These are phyloP conservation scores for Amanita exitialis DNA, from an alignment of 768 basidiomycete species.

Conservation along the genomic window DNA sequence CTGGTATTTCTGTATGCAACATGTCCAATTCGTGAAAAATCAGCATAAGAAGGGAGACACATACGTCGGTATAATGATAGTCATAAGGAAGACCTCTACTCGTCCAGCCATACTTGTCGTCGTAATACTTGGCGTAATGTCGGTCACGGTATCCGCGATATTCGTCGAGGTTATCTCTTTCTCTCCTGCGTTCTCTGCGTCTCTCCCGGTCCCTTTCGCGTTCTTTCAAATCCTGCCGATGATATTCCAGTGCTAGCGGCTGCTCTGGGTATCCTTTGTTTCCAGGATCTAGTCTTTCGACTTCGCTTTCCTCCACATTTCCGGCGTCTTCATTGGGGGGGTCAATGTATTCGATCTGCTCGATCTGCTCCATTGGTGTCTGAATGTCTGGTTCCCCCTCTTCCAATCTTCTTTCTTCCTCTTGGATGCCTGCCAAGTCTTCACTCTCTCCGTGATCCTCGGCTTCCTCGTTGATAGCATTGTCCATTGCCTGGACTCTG, in stretches of 20 bases:
- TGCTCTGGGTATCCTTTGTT: conserved; percentile 10
- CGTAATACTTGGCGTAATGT: conserved; percentile 1
- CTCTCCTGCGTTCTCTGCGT: conserved; percentile 7
- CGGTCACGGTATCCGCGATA: neutral
- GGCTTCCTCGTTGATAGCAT: neutral
- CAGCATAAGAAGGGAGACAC: neutral
- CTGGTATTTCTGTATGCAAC: neutral
- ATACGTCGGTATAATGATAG: neutral
- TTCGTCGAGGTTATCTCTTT: neutral
- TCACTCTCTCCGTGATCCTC: neutral
- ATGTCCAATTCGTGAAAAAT: neutral
- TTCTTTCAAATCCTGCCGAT: conserved; percentile 10
- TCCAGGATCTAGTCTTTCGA: conserved; percentile 10
- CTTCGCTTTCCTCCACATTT: conserved; percentile 13
- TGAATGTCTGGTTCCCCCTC: neutral
- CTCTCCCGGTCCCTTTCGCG: conserved; percentile 15
- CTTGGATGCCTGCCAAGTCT: neutral
- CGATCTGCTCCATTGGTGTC: neutral
- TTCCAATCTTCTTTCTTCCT: neutral
- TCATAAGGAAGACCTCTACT: conserved; percentile 1
- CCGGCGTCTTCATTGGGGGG: neutral
- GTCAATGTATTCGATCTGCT: neutral
- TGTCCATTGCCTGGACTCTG: neutral
- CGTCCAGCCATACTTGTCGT: conserved; percentile 2
- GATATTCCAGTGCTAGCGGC: conserved; percentile 7